These are phyloP conservation scores for Plenodomus biglobosus DNA, from an alignment of 2,329 filamentous ascomycete species.

Conservation along the genomic window DNA sequence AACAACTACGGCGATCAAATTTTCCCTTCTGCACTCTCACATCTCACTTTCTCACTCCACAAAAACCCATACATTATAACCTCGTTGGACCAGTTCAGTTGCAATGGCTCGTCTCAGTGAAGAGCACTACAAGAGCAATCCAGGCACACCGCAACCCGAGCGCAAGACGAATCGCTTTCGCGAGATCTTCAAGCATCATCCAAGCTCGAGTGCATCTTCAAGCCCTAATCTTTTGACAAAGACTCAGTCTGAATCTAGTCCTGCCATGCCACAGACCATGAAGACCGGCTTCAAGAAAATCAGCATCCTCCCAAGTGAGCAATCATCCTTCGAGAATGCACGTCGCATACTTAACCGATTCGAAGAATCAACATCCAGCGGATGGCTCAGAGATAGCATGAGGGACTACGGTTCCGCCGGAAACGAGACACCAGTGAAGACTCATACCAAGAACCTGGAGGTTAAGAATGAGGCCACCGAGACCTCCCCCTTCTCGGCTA, in stretches of 20 bases:
- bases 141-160: slow-evolving; percentile 4
- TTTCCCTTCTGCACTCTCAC: neutral
- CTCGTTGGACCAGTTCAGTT: neutral
- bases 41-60: neutral
- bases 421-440: neutral
- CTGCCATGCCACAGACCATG: slow-evolving; percentile 3
- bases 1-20: neutral
- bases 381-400: neutral
- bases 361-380: neutral
- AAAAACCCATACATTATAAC: neutral
- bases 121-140: slow-evolving; percentile 9
- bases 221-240: neutral
- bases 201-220: neutral
- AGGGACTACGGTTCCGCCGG: neutral
- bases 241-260: neutral
- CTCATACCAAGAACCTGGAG: neutral
- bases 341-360: neutral
- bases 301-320: slow-evolving; percentile 11
- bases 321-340: neutral
- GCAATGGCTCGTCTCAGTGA: slow-evolving; percentile 14
- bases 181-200: slow-evolving; percentile 8
- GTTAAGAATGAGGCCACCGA: neutral
- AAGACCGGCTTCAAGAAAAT: slow-evolving; percentile 10
- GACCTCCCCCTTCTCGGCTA: neutral
- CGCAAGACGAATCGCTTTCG: slow-evolving; percentile 12